Base-by-base conservation (phyloP, 768 basidiomycete species). In the Xerocomus spinulosus region DNA sequence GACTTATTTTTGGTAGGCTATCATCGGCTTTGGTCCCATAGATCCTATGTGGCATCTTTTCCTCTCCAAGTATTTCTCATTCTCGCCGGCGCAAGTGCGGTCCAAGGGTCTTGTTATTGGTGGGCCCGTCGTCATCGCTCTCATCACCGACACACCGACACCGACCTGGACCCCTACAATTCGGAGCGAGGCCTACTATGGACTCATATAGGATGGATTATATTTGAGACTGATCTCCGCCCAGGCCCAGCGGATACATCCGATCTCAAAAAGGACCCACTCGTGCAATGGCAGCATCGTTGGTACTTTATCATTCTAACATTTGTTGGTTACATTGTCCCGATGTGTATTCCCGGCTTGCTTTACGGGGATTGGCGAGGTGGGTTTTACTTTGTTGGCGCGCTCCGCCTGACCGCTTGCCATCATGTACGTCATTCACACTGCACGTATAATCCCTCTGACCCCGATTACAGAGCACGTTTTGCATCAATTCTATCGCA, bases 401-500 rank as follows among this genome's bases (percentile, higher is more conserved):
- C 82, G 2, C 62, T 82, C 46, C 77, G 89, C 33, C 68, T 92
- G 55, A 78, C 81, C 6, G 74, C 89, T 54, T 86, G 86, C 32
- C 89, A 92, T 68, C 89, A 92, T 70, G 85, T 86, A 61, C 67
- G 82, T 78, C 21, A 21, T 44, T 18, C 25, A 20, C 53, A 18
- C 33, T 45, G 21, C 30, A 28, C 9, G 41, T 10, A 39, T 30
- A 25, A 28, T 34, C 21, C 12, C 32, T 21, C 42, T 60, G 28
- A 53, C 35, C 13, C 36, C 0, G 10, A 12, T 17, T 18, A 44
- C 44, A 87, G 84, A 87, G 88, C 55, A 88, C 85, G 1, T 92
- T 92, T 67, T 89, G 84, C 61, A 89, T 92, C 67, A 92, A 92
- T 64, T 92, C 89, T 17, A 77, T 92, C 25, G 89, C 89, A 0